phyloP scores from a whole-genome alignment of 2,329 filamentous ascomycete species.

The Neofusicoccum parvum region DNA sequence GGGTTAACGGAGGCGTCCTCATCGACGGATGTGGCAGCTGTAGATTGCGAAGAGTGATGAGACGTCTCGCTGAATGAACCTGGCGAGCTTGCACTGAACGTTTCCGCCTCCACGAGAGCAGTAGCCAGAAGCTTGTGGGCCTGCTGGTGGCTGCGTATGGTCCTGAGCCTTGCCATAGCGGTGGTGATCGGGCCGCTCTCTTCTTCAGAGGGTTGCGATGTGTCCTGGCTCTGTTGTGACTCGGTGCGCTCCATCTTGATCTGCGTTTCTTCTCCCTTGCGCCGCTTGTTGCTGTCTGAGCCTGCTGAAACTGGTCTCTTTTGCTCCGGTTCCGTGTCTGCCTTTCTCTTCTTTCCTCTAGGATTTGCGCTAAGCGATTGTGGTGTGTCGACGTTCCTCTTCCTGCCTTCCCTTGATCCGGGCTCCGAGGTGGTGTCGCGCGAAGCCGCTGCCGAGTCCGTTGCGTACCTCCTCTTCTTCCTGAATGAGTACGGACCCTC shows the following conservation, averaged over 20 bases:
- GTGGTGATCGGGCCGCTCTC: neutral
- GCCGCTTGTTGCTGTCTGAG: neutral
- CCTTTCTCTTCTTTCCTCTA: neutral
- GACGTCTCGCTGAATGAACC: slow-evolving; percentile 28
- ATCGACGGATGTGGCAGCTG: slow-evolving; percentile 42
- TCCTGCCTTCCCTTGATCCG: neutral
- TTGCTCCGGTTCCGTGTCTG: neutral
- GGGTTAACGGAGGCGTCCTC: slow-evolving; percentile 29
- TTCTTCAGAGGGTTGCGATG: neutral
- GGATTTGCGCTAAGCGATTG: neutral
- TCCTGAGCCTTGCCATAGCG: slow-evolving; percentile 26
- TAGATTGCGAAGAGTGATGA: slow-evolving; percentile 39
- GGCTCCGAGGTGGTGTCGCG: slow-evolving; percentile 15
- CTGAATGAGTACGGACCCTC: slow-evolving; percentile 24
- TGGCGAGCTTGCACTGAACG: slow-evolving; percentile 12
- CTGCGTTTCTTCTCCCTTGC: neutral
- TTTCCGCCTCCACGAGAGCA: slow-evolving; percentile 29
- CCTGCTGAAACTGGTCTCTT: neutral
- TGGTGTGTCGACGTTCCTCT: neutral
- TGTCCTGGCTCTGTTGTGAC: slow-evolving; percentile 34
- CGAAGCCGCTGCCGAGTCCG: slow-evolving; percentile 26
- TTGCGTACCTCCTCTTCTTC: slow-evolving; percentile 34
- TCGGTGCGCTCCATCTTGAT: slow-evolving; percentile 36
- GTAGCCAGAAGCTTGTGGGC: slow-evolving; percentile 33
- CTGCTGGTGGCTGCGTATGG: slow-evolving; percentile 36